Evolutionary conservation across 352 stramenopile species (phyloP).

Genomic region (Phytophthora pistaciae): DNA sequence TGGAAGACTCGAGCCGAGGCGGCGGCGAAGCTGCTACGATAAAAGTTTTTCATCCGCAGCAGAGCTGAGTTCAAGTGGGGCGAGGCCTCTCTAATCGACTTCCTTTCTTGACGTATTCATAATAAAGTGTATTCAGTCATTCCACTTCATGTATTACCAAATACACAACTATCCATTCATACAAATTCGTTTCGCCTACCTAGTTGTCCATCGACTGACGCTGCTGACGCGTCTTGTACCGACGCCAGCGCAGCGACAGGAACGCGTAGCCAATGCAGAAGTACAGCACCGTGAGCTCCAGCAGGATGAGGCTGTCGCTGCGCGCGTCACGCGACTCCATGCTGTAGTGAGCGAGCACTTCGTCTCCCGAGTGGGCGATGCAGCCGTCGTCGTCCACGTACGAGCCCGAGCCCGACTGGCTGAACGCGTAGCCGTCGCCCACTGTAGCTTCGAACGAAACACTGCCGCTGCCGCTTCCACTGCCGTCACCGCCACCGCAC

Average conservation of each 20-base stretch:
- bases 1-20: no score
- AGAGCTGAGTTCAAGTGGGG: no score
- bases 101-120: no score
- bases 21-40: no score
- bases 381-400: slow-evolving; percentile 34
- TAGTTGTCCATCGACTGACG: slow-evolving; percentile 13
- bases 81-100: no score
- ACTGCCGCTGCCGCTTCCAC: slow-evolving; percentile 32
- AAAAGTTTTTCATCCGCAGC: no score
- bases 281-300: slow-evolving; percentile 43
- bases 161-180: slow-evolving; percentile 1
- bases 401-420: slow-evolving; percentile 28
- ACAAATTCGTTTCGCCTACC: background rate
- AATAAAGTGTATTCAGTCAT: background rate
- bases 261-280: slow-evolving; percentile 48
- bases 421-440: slow-evolving; percentile 31
- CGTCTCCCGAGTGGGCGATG: slow-evolving; percentile 45
- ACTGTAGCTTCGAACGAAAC: slow-evolving; percentile 20
- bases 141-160: background rate
- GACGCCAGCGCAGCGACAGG: slow-evolving; percentile 42
- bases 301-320: slow-evolving; percentile 50
- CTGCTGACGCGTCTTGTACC: slow-evolving; percentile 32
- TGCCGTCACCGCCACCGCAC: slow-evolving; percentile 24
- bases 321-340: slow-evolving; percentile 38
- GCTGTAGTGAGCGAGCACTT: slow-evolving; percentile 65